These are phyloP conservation scores for Claviceps purpurea DNA, from an alignment of 2,329 filamentous ascomycete species.

Conservation along the genomic window DNA sequence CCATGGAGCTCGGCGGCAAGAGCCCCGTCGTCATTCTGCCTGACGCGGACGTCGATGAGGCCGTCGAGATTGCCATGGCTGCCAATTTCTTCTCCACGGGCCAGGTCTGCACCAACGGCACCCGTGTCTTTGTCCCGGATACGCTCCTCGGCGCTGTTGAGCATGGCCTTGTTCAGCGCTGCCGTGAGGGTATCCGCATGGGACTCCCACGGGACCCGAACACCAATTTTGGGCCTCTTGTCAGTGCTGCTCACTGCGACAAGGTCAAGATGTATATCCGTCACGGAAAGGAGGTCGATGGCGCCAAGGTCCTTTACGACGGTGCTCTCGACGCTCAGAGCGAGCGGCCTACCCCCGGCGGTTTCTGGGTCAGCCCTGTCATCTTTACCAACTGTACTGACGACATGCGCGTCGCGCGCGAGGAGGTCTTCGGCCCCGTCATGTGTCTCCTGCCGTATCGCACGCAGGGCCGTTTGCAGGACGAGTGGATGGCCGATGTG, in stretches of 20 bases:
- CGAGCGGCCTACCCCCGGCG: conserved; percentile 38
- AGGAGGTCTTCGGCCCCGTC: conserved; percentile 85
- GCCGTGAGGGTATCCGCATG: conserved; percentile 55
- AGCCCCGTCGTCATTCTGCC: conserved; percentile 68
- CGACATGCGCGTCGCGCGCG: conserved; percentile 61
- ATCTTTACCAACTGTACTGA: conserved; percentile 80
- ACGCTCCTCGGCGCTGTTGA: conserved; percentile 56
- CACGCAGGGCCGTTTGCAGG: conserved; percentile 20
- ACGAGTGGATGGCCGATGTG: conserved; percentile 47
- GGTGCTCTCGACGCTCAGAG: conserved; percentile 44
- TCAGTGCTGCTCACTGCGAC: conserved; percentile 58
- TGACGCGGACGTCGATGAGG: conserved; percentile 63
- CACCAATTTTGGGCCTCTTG: conserved; percentile 77
- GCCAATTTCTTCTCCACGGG: conserved; percentile 87
- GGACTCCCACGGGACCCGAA: conserved; percentile 57
- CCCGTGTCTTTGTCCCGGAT: conserved; percentile 67
- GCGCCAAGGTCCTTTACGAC: conserved; percentile 60
- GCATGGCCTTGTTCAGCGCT: conserved; percentile 38
- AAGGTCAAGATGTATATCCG: conserved; percentile 70
- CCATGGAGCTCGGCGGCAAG: conserved; percentile 86
- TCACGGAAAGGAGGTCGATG: conserved; percentile 60
- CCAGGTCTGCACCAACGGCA: conserved; percentile 89
- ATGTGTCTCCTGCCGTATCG: conserved; percentile 69
- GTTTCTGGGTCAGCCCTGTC: conserved; percentile 78
- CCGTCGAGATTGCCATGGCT: conserved; percentile 85